Evolutionary conservation across 148 eudicot genomes (phyloP).

Genomic region (Silene uniflora): DNA sequence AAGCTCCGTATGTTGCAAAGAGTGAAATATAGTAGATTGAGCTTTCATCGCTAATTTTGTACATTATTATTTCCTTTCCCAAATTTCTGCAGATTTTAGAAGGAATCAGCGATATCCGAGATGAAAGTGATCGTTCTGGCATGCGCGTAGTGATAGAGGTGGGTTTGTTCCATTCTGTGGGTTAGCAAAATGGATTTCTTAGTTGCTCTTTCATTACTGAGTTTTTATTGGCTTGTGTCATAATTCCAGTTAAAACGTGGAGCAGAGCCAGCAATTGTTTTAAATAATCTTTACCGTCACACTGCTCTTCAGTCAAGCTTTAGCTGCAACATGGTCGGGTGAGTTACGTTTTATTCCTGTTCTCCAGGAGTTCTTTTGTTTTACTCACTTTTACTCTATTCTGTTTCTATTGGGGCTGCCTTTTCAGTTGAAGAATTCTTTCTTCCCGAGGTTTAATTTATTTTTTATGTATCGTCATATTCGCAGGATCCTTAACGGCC

Average conservation of each 20-base stretch:
- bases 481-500: constrained; percentile 80
- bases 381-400: constrained; percentile 13
- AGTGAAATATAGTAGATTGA: not conserved
- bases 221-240: not conserved
- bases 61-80: constrained; percentile 7
- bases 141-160: constrained; percentile 99
- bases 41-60: not conserved
- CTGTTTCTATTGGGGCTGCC: not conserved
- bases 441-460: not conserved
- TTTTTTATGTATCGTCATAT: constrained; percentile 7
- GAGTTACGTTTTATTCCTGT: constrained; percentile 22
- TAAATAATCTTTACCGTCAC: constrained; percentile 83
- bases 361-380: not conserved
- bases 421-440: not conserved
- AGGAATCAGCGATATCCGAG: constrained; percentile 95
- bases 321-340: constrained; percentile 99
- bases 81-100: constrained; percentile 56
- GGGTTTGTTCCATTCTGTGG: constrained; percentile 7
- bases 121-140: constrained; percentile 98
- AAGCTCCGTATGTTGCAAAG: not conserved
- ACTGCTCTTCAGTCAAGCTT: constrained; percentile 91
- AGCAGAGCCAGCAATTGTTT: constrained; percentile 78
- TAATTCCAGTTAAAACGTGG: constrained; percentile 81
- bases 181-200: not conserved
- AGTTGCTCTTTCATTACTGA: not conserved